Base-by-base conservation (phyloP, 768 basidiomycete species). In the Exidia glandulosa region DNA sequence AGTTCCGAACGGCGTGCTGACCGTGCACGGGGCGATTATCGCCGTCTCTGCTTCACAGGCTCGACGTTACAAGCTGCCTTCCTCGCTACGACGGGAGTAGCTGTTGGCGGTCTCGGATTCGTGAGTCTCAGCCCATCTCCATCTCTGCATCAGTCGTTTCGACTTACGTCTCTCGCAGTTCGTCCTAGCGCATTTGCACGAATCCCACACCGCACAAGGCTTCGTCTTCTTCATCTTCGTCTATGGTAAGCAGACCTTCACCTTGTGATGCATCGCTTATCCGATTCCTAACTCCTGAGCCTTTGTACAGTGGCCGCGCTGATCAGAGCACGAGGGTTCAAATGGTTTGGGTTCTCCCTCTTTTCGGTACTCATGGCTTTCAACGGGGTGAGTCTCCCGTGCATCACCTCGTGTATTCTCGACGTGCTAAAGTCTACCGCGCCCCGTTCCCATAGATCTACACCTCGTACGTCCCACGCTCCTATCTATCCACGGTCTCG, bases 151-250 rank as follows among this genome's bases (percentile, higher is more conserved):
- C n/a, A n/a, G n/a, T n/a, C n/a, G n/a, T n/a, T n/a, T n/a, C n/a
- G n/a, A n/a, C n/a, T n/a, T n/a, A n/a, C n/a, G n/a, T n/a, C n/a
- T n/a, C n/a, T n/a, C n/a, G n/a, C n/a, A n/a, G n/a, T n/a, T n/a
- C n/a, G n/a, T n/a, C n/a, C n/a, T n/a, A n/a, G n/a, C n/a, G n/a
- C n/a, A n/a, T n/a, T n/a, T n/a, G n/a, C n/a, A n/a, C n/a, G n/a
- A n/a, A n/a, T n/a, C n/a, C n/a, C n/a, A n/a, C n/a, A n/a, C n/a
- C 45, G 69, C 68, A 1, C 71, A 71, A 55, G 71, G 64, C 23
- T 64, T 72, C 48, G 62, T 70, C 4, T 69, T 70, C 41, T 66
- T 63, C 19, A 25, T 66, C 31, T 56, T 70, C 32, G 63, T 72
- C n/a, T 72, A 69, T 52, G 19, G 61, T 34, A 50, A 57, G 50